Conservation (phyloP, 441 rosid genomes). For the Bocquillonia castaneifolia region DNA sequence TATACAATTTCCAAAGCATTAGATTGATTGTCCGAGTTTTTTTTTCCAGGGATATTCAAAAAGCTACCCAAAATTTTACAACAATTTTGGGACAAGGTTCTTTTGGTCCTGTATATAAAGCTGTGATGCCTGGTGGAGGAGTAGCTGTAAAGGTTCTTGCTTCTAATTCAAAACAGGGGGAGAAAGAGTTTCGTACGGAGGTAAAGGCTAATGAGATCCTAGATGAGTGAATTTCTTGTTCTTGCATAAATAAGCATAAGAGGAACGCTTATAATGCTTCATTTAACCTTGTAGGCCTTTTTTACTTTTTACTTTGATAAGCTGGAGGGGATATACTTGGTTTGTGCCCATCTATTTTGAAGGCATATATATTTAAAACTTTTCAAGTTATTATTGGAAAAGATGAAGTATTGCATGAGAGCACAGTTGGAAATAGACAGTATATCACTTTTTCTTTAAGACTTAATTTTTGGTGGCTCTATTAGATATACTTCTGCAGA, state of each 20-base stretch:
- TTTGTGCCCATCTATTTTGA: background rate
- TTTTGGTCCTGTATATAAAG: constrained; percentile 91
- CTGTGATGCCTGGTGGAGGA: constrained; percentile 51
- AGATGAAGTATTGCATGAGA: background rate
- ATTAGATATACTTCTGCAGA: background rate
- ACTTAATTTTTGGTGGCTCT: background rate
- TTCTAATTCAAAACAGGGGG: constrained; percentile 87
- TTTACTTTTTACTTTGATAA: background rate
- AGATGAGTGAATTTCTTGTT: background rate
- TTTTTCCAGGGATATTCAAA: constrained; percentile 78
- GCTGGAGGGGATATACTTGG: background rate
- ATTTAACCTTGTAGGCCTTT: constrained; percentile 3
- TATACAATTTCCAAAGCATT: constrained; percentile 1
- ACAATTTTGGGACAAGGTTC: constrained; percentile 90
- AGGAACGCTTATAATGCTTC: background rate
- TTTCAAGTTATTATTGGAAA: background rate
- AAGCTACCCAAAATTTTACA: constrained; percentile 85
- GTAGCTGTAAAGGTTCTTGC: constrained; percentile 93
- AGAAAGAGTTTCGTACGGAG: constrained; percentile 93
- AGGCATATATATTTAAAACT: background rate
- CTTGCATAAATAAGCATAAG: background rate
- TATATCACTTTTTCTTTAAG: background rate
- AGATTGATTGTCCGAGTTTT: constrained; percentile 1
- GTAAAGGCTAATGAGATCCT: constrained; percentile 29
- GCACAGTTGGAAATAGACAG: background rate